These are phyloP conservation scores for Pestalotiopsis sp. DNA, from an alignment of 2,329 filamentous ascomycete species.

Conservation along the genomic window DNA sequence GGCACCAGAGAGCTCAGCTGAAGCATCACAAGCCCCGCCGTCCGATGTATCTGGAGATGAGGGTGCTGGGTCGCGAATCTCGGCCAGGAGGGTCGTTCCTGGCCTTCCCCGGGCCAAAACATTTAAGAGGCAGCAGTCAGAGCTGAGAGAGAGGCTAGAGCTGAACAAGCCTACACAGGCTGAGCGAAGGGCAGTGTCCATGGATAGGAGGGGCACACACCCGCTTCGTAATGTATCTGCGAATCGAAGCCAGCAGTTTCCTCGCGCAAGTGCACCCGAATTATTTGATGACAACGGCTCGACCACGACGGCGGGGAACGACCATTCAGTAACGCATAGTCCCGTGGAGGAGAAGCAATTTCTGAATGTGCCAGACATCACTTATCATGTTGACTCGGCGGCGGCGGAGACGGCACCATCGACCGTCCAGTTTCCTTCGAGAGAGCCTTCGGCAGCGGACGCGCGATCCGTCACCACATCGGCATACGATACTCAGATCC, in stretches of 20 bases:
- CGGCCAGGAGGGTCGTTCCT: conserved; percentile 66
- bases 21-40: conserved; percentile 23
- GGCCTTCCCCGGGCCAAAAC: conserved; percentile 76
- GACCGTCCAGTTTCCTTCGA: conserved; percentile 24
- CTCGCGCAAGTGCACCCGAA: conserved; percentile 50
- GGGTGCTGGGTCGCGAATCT: conserved; percentile 42
- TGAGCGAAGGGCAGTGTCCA: conserved; percentile 72
- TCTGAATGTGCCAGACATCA: conserved; percentile 24
- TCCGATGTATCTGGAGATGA: conserved; percentile 24
- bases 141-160: conserved; percentile 71
- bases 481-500: conserved; percentile 64
- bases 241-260: conserved; percentile 34
- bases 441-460: conserved; percentile 33
- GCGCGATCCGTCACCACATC: conserved; percentile 50
- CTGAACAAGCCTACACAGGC: conserved; percentile 62
- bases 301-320: conserved; percentile 22
- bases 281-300: conserved; percentile 36
- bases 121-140: conserved; percentile 81
- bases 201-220: conserved; percentile 49
- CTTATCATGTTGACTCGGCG: conserved; percentile 20
- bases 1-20: conserved; percentile 19
- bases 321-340: conserved; percentile 30
- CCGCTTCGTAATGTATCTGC: conserved; percentile 34
- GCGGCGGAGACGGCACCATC: conserved; percentile 24
- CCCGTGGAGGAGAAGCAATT: conserved; percentile 33